phyloP scores from a whole-genome alignment of 805 yeast genomes.

The Metschnikowia amazonensis region DNA sequence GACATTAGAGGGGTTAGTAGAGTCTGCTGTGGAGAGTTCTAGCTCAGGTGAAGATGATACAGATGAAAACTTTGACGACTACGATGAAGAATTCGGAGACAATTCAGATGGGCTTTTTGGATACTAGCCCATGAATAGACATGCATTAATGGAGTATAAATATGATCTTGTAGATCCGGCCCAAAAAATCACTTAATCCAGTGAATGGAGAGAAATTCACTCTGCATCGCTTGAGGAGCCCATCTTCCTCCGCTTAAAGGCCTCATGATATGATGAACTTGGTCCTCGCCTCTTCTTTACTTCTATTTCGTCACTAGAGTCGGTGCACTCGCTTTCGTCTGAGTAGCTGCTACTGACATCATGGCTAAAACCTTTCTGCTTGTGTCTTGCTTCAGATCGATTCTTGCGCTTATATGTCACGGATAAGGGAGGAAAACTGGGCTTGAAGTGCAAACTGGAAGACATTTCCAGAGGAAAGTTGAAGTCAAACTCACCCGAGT shows the following conservation, averaged over 20 bases:
- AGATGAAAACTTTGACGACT: conserved; percentile 32
- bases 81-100: conserved; percentile 59
- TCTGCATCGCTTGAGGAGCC: conserved; percentile 3
- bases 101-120: conserved; percentile 49
- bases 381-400: conserved; percentile 8
- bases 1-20: conserved; percentile 40
- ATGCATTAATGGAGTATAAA: conserved; percentile 10
- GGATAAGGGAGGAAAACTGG: conserved; percentile 38
- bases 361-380: conserved; percentile 7
- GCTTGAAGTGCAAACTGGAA: conserved; percentile 27
- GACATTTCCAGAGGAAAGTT: conserved; percentile 26
- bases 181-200: conserved; percentile 1
- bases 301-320: conserved; percentile 15
- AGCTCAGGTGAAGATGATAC: conserved; percentile 42
- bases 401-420: conserved; percentile 26
- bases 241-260: conserved; percentile 7
- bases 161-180: conserved; percentile 3
- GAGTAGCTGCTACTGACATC: conserved; percentile 15
- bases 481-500: conserved; percentile 34
- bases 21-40: conserved; percentile 26
- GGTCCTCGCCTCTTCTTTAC: conserved; percentile 8
- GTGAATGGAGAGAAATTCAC: neutral
- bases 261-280: conserved; percentile 4
- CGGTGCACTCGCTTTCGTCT: conserved; percentile 19
- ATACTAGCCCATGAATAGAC: conserved; percentile 21